A percentile compares a stretch with the other conserved stretches of the same genome.
Evolutionary conservation across 805 yeast genomes (phyloP).

Genomic region (Kluyveromyces lactis): DNA sequence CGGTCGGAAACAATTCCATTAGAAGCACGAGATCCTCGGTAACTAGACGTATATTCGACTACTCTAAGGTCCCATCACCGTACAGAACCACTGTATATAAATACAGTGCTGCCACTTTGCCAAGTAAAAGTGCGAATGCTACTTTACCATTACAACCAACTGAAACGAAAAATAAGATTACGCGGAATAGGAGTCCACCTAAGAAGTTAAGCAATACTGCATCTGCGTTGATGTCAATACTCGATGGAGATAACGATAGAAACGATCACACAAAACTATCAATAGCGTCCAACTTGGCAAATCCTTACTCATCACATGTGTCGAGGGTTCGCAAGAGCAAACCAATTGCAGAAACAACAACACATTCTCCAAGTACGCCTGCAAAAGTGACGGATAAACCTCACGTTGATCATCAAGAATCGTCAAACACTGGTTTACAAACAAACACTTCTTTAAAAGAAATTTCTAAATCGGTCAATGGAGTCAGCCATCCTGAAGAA

Average conservation of each 20-base stretch:
- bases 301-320: conserved; percentile 34
- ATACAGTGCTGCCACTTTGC: conserved; percentile 17
- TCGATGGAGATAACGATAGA: conserved; percentile 26
- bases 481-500: neutral
- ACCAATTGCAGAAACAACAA: neutral
- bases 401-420: neutral
- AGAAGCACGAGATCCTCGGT: conserved; percentile 15
- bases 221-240: conserved; percentile 38
- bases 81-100: conserved; percentile 29
- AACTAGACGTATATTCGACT: conserved; percentile 30
- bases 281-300: conserved; percentile 25
- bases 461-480: neutral
- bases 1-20: conserved; percentile 12
- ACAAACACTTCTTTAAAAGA: neutral
- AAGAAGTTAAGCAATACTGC: conserved; percentile 40
- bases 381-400: neutral
- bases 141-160: neutral
- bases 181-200: conserved; percentile 5
- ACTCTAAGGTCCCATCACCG: conserved; percentile 32
- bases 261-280: conserved; percentile 2
- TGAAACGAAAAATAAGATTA: conserved; percentile 3
- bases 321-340: conserved; percentile 12
- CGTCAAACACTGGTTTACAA: neutral
- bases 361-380: neutral
- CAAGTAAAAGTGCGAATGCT: conserved; percentile 2